Evolutionary conservation across 1,139 yeast species (phyloP).

Genomic region (Blastobotrys capitulatus): DNA sequence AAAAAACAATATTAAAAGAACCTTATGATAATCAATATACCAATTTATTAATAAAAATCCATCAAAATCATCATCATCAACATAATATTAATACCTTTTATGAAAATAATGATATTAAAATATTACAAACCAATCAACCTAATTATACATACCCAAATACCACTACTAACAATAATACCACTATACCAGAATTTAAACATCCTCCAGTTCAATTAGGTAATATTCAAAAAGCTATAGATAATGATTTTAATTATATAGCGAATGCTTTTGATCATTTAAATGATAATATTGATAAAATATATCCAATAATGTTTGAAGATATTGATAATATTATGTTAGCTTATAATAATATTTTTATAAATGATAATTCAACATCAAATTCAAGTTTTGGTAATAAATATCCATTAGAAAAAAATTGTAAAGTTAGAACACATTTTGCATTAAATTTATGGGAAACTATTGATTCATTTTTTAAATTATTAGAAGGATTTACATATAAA

Average conservation of each 20-base stretch:
- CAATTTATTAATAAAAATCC: too few species aligned
- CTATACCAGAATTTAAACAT: background rate
- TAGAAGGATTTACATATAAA: background rate
- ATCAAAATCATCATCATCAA: too few species aligned
- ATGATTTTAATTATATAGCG: background rate
- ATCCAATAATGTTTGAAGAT: background rate
- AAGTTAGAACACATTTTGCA: background rate
- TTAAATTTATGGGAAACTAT: background rate
- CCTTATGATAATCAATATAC: too few species aligned
- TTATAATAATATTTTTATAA: background rate
- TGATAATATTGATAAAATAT: slow-evolving; percentile 1
- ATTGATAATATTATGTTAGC: background rate
- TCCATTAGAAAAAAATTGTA: background rate
- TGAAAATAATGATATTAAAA: too few species aligned
- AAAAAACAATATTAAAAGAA: background rate
- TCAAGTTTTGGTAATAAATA: background rate
- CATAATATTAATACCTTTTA: too few species aligned
- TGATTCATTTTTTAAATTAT: background rate
- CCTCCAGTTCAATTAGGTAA: background rate
- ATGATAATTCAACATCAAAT: background rate
- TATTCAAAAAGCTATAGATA: background rate
- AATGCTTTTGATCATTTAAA: slow-evolving; percentile 2
- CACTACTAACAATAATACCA: background rate
- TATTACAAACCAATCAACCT: background rate
- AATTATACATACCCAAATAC: background rate